Evolutionary conservation across 768 basidiomycete species (phyloP), one percentile per base, ranked within the genome.

Genomic region (Phaffia australis): DNA sequence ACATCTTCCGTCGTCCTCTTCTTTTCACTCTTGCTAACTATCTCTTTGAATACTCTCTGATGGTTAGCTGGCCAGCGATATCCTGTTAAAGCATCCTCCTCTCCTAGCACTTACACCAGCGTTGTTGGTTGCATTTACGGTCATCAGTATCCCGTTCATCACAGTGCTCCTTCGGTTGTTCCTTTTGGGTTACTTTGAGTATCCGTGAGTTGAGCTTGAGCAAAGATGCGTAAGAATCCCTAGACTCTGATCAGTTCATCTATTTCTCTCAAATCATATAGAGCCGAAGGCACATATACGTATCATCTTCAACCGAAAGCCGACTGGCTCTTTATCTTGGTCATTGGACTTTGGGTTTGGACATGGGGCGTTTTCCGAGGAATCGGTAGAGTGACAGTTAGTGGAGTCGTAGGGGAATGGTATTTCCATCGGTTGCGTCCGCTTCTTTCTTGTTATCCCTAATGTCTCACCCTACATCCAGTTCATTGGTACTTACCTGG

Each of bases 321-420:
- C 71, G 87, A 88, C 76, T 85, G 78, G 87, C 85, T 88, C 66
- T 85, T 85, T 30, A 75, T 80, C n/a, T 77, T 78, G 3, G 78
- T 81, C 0, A 74, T 81, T 5, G 74, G 76, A 1, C 74, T 84
- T 0, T 87, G 85, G 84, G 75, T 85, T n/a, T 87, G 85, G 85
- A 84, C 81, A 23, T 85, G 86, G 82, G 83, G 81, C 14, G 85
- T 95, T 7, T 84, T 87, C 23, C 81, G 90, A 50, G 91, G 91
- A 1, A 74, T 89, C 1, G 77, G 91, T 54, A 80, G 89, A 8
- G 87, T 86, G 63, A 83, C 85, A 2, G 83, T 85, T 65, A 85
- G 89, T 0, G 86, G 85, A 35, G 88, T 92, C 4, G 83, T 97
- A 46, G 92, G 90, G 1, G 85, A 86, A 55, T 97, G 92, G 92